phyloP scores from a whole-genome alignment of 805 yeast species.

The Spathaspora gorwiae region DNA sequence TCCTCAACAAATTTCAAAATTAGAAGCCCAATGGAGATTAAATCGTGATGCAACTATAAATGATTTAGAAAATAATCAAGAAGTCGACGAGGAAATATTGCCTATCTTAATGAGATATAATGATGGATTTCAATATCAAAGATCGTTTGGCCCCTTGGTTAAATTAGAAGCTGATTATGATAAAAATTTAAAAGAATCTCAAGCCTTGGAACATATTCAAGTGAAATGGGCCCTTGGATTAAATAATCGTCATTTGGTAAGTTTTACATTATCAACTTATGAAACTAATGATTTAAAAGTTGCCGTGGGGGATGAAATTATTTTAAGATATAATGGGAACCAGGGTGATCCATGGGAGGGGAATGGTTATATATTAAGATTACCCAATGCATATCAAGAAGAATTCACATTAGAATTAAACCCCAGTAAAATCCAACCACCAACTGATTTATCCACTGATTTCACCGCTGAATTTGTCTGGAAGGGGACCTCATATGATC shows the following conservation, averaged over 20 bases:
- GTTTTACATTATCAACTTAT: constrained; percentile 62
- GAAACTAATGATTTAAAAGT: constrained; percentile 65
- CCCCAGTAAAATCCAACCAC: constrained; percentile 44
- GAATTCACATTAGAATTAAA: constrained; percentile 68
- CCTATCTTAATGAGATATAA: constrained; percentile 74
- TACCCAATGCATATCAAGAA: constrained; percentile 65
- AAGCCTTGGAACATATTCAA: constrained; percentile 65
- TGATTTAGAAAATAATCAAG: constrained; percentile 44
- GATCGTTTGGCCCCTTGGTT: constrained; percentile 79
- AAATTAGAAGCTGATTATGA: constrained; percentile 81
- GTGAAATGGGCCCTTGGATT: constrained; percentile 72
- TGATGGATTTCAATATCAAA: constrained; percentile 82
- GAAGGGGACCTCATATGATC: constrained; percentile 77
- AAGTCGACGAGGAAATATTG: constrained; percentile 53
- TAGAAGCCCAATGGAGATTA: constrained; percentile 80
- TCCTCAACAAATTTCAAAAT: constrained; percentile 58
- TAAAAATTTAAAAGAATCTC: constrained; percentile 67
- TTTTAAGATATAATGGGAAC: constrained; percentile 57
- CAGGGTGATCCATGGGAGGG: constrained; percentile 66
- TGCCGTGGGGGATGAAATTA: constrained; percentile 82
- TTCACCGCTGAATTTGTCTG: constrained; percentile 86
- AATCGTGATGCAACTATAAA: constrained; percentile 67
- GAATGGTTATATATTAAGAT: constrained; percentile 62
- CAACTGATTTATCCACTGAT: constrained; percentile 55
- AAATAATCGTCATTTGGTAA: constrained; percentile 61